phyloP scores from a whole-genome alignment of 306 rosid genomes.

The cucumber (Cucumis sativus) region Cucumber_9930_V3 NC_026655.2:18967501-18968000 shows the following conservation, averaged over 20 bases:
- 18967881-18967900: slow-evolving; percentile 84
- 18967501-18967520: background rate
- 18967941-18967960: slow-evolving; percentile 81
- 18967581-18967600: background rate
- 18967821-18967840: no score
- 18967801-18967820: no score
- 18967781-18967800: no score
- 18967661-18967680: background rate
- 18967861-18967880: background rate
- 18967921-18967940: slow-evolving; percentile 55
- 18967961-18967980: slow-evolving; percentile 76
- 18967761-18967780: no score
- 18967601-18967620: background rate
- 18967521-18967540: background rate
- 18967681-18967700: background rate
- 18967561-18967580: background rate
- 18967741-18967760: background rate
- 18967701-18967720: background rate
- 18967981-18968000: slow-evolving; percentile 77
- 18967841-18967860: no score
- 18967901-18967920: slow-evolving; percentile 64
- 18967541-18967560: background rate
- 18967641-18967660: no score
- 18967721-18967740: background rate
- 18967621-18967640: background rate